Percentiles rank a stretch among this genome's conserved stretches.
Conservation (phyloP, 345 rosid species). For the Cardiospermum halicacabum region DNA sequence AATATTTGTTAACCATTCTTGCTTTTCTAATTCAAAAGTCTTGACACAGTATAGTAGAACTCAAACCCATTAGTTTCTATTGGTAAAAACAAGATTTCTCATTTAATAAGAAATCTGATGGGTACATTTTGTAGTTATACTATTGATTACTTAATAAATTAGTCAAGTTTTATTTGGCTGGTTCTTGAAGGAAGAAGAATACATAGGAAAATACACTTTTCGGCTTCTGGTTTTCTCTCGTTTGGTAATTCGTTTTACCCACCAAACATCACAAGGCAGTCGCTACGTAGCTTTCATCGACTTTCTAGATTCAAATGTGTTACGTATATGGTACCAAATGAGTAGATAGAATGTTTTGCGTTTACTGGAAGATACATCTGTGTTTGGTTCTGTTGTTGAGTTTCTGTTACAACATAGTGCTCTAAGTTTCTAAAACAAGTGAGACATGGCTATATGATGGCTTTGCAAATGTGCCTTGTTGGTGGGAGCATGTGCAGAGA, state of each 20-base stretch:
- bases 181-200: neutral
- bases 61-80: neutral
- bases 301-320: neutral
- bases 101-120: neutral
- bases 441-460: neutral
- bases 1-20: neutral
- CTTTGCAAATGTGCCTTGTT: too few relatives aligned
- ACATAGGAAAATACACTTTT: neutral
- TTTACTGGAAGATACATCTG: too few relatives aligned
- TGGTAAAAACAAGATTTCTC: neutral
- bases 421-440: neutral
- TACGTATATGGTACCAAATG: too few relatives aligned
- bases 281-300: neutral
- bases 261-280: conserved; percentile 7
- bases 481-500: neutral
- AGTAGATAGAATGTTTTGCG: too few relatives aligned
- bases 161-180: neutral
- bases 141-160: neutral
- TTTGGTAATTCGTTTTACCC: too few relatives aligned
- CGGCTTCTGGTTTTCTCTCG: neutral
- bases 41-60: neutral
- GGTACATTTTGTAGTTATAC: neutral
- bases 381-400: too few relatives aligned
- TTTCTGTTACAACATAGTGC: too few relatives aligned
- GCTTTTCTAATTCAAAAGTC: neutral